Evolutionary conservation across 1,284 basidiomycete genomes (phyloP).

Genomic region (Naganishia cerealis): DNA sequence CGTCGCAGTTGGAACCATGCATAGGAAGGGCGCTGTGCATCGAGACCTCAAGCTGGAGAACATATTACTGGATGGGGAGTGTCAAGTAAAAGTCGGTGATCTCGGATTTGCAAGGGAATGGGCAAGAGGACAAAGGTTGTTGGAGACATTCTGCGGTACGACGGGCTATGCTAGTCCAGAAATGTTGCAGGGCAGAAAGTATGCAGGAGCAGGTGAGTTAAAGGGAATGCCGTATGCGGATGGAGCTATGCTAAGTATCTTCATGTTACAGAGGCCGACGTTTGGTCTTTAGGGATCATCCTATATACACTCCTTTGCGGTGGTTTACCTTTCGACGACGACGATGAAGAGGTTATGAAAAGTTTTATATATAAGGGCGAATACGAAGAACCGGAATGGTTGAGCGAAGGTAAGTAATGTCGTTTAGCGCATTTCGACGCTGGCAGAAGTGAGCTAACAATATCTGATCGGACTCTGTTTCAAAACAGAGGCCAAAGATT

Average conservation of each 20-base stretch:
- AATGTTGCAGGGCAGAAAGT: constrained; percentile 85
- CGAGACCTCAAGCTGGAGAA: constrained; percentile 96
- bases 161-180: constrained; percentile 89
- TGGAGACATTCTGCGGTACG: constrained; percentile 97
- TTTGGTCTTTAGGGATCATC: constrained; percentile 96
- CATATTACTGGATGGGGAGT: constrained; percentile 81
- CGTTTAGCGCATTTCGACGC: constrained; percentile 32
- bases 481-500: constrained; percentile 70
- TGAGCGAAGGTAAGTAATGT: constrained; percentile 68
- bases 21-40: constrained; percentile 85
- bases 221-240: not conserved
- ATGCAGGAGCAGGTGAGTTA: constrained; percentile 76
- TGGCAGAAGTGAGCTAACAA: constrained; percentile 12
- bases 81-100: constrained; percentile 86
- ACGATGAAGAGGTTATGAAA: constrained; percentile 87
- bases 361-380: constrained; percentile 80
- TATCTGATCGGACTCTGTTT: not conserved
- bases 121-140: constrained; percentile 63
- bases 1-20: constrained; percentile 88
- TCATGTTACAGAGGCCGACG: constrained; percentile 73
- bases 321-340: constrained; percentile 94
- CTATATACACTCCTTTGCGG: constrained; percentile 91
- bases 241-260: not conserved
- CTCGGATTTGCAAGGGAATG: constrained; percentile 96
- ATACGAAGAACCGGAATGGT: constrained; percentile 88